Conservation (phyloP, 2,329 filamentous ascomycete species). For the Diaporthe ilicicola region DNA sequence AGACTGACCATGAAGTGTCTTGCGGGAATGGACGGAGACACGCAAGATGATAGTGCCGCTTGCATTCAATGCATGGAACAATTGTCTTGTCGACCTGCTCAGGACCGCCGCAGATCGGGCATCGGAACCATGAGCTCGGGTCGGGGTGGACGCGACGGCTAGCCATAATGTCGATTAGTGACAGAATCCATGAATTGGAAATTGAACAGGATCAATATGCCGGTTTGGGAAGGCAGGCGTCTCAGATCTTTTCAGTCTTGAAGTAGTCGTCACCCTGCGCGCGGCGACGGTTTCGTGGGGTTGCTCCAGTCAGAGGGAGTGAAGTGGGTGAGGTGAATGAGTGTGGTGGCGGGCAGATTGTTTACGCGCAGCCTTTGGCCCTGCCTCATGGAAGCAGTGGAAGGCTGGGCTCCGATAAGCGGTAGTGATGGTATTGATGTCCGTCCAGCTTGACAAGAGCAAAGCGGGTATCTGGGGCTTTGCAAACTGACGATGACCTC, state of each 20-base stretch:
- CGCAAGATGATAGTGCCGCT: constrained; percentile 37
- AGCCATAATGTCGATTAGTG: constrained; percentile 29
- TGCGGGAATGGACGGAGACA: constrained; percentile 37
- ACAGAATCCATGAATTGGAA: constrained; percentile 25
- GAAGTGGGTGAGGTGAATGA: not conserved
- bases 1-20: constrained; percentile 30
- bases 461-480: constrained; percentile 33
- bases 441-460: constrained; percentile 27
- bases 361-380: constrained; percentile 69
- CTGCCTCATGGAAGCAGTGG: constrained; percentile 52
- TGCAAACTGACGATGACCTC: constrained; percentile 32
- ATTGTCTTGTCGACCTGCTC: constrained; percentile 36
- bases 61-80: constrained; percentile 36
- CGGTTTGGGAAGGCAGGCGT: constrained; percentile 41
- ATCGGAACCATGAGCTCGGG: constrained; percentile 5
- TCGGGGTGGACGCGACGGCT: constrained; percentile 11
- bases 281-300: constrained; percentile 58
- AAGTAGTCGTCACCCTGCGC: constrained; percentile 57
- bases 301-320: constrained; percentile 31
- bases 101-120: constrained; percentile 25
- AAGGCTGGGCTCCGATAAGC: constrained; percentile 63
- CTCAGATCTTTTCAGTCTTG: constrained; percentile 83
- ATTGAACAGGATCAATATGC: constrained; percentile 31
- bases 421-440: constrained; percentile 43
- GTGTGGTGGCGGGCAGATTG: constrained; percentile 40